These are phyloP conservation scores for Colletotrichum tabaci DNA, from an alignment of 2,329 filamentous ascomycete species.

Conservation along the genomic window DNA sequence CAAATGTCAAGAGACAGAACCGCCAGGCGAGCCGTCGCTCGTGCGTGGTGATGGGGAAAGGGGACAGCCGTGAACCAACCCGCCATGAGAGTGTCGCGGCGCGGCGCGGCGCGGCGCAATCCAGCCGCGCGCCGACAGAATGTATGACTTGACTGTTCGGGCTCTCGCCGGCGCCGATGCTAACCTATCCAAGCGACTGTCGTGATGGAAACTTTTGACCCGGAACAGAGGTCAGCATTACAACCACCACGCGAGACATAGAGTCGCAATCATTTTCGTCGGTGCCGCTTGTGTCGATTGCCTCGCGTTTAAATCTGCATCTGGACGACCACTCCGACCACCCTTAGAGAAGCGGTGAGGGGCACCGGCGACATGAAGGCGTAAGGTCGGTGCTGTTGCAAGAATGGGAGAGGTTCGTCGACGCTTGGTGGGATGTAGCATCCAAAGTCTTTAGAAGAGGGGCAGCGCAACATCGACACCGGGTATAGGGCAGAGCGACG, in stretches of 20 bases:
- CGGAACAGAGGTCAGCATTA: conserved; percentile 30
- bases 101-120: conserved; percentile 14
- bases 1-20: conserved; percentile 17
- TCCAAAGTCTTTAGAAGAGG: conserved; percentile 25
- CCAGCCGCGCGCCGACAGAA: conserved; percentile 33
- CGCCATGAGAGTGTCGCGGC: neutral
- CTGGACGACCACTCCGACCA: conserved; percentile 15
- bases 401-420: conserved; percentile 25
- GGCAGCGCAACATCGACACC: conserved; percentile 46
- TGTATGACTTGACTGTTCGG: neutral
- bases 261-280: conserved; percentile 19
- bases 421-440: conserved; percentile 14
- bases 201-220: conserved; percentile 4
- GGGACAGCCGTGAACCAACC: conserved; percentile 24
- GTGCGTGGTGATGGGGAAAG: conserved; percentile 17
- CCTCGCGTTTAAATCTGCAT: conserved; percentile 1
- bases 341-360: conserved; percentile 33
- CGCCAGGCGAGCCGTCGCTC: conserved; percentile 27
- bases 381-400: conserved; percentile 19
- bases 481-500: conserved; percentile 19
- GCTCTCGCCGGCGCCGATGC: conserved; percentile 35
- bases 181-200: conserved; percentile 32
- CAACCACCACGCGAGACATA: conserved; percentile 42
- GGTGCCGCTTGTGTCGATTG: conserved; percentile 3
- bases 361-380: conserved; percentile 13